phyloP scores from a whole-genome alignment of 2,329 filamentous ascomycete genomes.

The Coniochaeta hoffmannii region DNA sequence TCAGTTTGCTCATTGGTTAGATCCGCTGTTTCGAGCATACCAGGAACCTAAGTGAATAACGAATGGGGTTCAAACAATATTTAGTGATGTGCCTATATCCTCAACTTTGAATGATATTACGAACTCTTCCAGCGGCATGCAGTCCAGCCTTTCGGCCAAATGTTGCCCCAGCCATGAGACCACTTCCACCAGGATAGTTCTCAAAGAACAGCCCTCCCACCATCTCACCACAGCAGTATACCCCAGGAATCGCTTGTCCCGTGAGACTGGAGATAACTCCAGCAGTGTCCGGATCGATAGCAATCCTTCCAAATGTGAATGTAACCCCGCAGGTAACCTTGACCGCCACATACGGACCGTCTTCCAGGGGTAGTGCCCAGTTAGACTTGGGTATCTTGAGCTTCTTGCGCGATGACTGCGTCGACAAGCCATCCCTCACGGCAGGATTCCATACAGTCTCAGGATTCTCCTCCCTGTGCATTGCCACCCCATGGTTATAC shows the following conservation, averaged over 20 bases:
- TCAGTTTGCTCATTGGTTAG: no score
- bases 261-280: constrained; percentile 40
- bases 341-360: constrained; percentile 54
- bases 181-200: constrained; percentile 58
- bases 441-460: constrained; percentile 48
- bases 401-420: constrained; percentile 36
- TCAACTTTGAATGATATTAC: no score
- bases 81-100: no score
- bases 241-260: constrained; percentile 38
- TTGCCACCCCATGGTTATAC: constrained; percentile 51
- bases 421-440: constrained; percentile 53
- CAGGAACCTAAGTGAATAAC: no score
- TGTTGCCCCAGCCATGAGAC: constrained; percentile 51
- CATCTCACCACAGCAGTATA: constrained; percentile 60
- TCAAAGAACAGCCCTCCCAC: constrained; percentile 56
- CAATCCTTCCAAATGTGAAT: constrained; percentile 61
- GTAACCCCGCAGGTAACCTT: constrained; percentile 59
- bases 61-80: no score
- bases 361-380: constrained; percentile 53
- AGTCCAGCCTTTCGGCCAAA: constrained; percentile 35
- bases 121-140: constrained; percentile 18
- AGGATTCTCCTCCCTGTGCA: constrained; percentile 36
- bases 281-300: constrained; percentile 45
- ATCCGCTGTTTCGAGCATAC: no score
- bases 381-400: constrained; percentile 54